These are phyloP conservation scores for Solanum peruvianum DNA, from an alignment of 257 asterid species.

Conservation along the genomic window DNA sequence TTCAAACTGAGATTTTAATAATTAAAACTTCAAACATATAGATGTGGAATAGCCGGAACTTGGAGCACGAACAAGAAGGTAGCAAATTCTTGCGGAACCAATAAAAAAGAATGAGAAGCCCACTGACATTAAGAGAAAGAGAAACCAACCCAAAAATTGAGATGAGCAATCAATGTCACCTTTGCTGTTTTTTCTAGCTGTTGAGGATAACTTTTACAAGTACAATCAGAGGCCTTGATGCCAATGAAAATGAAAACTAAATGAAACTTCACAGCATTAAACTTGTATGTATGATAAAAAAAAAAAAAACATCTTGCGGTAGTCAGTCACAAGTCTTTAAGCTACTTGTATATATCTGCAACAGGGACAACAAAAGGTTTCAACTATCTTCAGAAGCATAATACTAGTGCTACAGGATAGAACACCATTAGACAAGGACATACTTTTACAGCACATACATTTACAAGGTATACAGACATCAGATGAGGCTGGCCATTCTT, in stretches of 20 bases:
- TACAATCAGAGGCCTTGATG: background rate
- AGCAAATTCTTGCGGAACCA: too few relatives aligned
- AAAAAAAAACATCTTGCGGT: background rate
- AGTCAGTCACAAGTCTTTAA: background rate
- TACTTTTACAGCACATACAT: background rate
- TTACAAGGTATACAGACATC: background rate
- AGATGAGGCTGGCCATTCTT: background rate
- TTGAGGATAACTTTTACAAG: background rate
- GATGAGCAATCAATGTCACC: background rate
- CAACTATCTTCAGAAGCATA: background rate
- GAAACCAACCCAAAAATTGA: background rate
- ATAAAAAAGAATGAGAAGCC: background rate
- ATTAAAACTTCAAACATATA: background rate
- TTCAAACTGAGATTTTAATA: background rate
- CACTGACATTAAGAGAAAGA: background rate
- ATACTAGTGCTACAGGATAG: background rate
- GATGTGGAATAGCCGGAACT: too few relatives aligned
- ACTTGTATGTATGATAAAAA: background rate
- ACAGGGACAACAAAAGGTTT: background rate
- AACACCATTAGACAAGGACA: background rate
- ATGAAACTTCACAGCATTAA: background rate
- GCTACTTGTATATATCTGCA: conserved; percentile 6
- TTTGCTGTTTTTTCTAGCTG: background rate
- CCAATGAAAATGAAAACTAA: background rate
- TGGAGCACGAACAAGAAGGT: too few relatives aligned